Conservation (phyloP, 805 yeast genomes). For the Lipomyces yamadae region DNA sequence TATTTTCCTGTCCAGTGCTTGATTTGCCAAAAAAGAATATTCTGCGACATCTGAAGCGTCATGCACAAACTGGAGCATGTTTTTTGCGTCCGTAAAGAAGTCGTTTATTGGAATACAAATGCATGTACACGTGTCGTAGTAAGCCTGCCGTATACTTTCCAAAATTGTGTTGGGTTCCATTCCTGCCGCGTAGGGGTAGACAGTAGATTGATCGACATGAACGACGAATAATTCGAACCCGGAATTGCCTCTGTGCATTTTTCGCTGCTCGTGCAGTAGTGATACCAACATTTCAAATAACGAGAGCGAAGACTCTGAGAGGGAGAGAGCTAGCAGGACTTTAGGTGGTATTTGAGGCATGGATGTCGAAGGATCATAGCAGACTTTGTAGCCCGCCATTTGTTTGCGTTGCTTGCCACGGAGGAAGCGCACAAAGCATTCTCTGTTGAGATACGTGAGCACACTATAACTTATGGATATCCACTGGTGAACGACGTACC, state of each 20-base stretch:
- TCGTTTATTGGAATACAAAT: conserved; percentile 10
- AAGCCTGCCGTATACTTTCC: conserved; percentile 38
- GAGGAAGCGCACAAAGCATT: conserved; percentile 74
- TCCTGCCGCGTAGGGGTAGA: conserved; percentile 22
- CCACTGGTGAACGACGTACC: conserved; percentile 33
- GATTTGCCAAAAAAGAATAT: background rate
- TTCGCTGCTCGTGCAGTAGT: conserved; percentile 63
- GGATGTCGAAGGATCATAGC: conserved; percentile 56
- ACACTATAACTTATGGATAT: background rate
- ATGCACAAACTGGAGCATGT: conserved; percentile 6
- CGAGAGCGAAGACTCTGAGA: conserved; percentile 54
- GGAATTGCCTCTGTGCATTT: conserved; percentile 63
- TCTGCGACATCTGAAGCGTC: background rate
- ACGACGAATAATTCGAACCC: conserved; percentile 69
- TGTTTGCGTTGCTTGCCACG: conserved; percentile 80
- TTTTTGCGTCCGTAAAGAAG: conserved; percentile 11
- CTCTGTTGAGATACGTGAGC: conserved; percentile 19
- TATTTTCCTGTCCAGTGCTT: background rate
- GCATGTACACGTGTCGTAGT: conserved; percentile 44
- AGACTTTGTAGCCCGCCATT: conserved; percentile 78
- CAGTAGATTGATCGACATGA: conserved; percentile 52
- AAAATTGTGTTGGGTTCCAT: conserved; percentile 33
- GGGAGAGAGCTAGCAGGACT: conserved; percentile 28
- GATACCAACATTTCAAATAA: conserved; percentile 68
- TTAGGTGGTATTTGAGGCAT: conserved; percentile 54